Evolutionary conservation across 2,329 filamentous ascomycete genomes (phyloP).

Genomic region (Fusarium staphyleae): DNA sequence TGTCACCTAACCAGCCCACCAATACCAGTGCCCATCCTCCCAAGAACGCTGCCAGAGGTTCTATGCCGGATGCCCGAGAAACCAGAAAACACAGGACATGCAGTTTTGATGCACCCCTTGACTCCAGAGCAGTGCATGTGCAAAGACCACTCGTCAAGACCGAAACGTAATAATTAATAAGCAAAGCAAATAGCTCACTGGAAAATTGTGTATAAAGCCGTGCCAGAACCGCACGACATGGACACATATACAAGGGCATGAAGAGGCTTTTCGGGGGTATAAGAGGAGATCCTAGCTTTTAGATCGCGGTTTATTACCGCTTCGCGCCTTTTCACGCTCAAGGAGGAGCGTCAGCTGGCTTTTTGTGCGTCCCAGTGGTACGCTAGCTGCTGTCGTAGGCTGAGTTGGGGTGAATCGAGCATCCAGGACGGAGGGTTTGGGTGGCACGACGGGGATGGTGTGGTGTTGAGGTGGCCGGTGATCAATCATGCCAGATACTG

Average conservation of each 20-base stretch:
- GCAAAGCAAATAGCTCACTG: constrained; percentile 7
- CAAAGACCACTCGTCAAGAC: background rate
- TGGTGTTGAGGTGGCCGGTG: constrained; percentile 34
- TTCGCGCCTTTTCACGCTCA: constrained; percentile 57
- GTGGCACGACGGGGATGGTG: constrained; percentile 34
- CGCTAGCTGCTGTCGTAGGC: constrained; percentile 53
- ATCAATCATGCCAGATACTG: constrained; percentile 36
- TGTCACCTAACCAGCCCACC: background rate
- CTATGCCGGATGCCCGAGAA: constrained; percentile 4
- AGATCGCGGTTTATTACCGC: constrained; percentile 39
- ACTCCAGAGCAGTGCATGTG: constrained; percentile 17
- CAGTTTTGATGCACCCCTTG: constrained; percentile 8
- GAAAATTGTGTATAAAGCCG: constrained; percentile 11
- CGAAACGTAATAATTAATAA: background rate
- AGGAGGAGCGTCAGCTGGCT: constrained; percentile 66
- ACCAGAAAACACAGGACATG: background rate
- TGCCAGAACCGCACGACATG: constrained; percentile 1
- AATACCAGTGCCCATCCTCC: background rate
- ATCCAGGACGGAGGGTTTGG: constrained; percentile 42
- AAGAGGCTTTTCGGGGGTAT: constrained; percentile 9
- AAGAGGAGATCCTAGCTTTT: constrained; percentile 36
- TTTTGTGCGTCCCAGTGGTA: constrained; percentile 64
- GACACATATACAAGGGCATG: constrained; percentile 15
- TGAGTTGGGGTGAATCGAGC: constrained; percentile 58
- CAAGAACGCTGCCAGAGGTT: constrained; percentile 1